Percentiles rank a stretch among this genome's conserved stretches.
These are phyloP conservation scores for Picochlorum sp. DNA, from an alignment of 139 green algal genomes.

Conservation along the genomic window DNA sequence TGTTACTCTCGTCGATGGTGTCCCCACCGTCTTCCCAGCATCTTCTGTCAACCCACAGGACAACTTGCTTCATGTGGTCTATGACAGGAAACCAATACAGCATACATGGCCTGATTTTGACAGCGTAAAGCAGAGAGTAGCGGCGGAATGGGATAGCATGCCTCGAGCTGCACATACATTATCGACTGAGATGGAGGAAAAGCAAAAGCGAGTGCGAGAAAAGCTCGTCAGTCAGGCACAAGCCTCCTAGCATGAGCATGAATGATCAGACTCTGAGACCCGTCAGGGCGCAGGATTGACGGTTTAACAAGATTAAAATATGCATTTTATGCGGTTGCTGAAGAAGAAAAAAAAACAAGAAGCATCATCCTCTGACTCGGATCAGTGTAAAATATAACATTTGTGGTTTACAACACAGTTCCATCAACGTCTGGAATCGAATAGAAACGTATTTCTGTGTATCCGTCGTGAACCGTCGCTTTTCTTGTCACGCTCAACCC, in stretches of 20 bases:
- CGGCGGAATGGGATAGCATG: slow-evolving; percentile 54
- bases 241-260: not conserved
- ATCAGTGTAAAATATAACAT: no score
- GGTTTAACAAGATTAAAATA: no score
- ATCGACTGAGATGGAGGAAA: slow-evolving; percentile 38
- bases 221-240: not conserved
- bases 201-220: slow-evolving; percentile 23
- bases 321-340: no score
- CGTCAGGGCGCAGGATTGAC: no score
- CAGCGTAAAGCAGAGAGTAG: slow-evolving; percentile 40
- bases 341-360: no score
- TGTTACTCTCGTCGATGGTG: slow-evolving; percentile 62
- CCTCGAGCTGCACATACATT: slow-evolving; percentile 51
- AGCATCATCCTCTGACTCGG: no score
- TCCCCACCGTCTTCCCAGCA: slow-evolving; percentile 70
- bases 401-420: no score
- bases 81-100: slow-evolving; percentile 57
- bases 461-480: no score
- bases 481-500: no score
- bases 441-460: no score
- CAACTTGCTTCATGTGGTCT: slow-evolving; percentile 64
- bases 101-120: slow-evolving; percentile 64
- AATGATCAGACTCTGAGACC: not conserved
- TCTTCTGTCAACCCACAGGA: slow-evolving; percentile 56
- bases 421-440: no score